These are phyloP conservation scores for Metschnikowia corniflorae DNA, from an alignment of 805 yeast genomes.

Conservation along the genomic window DNA sequence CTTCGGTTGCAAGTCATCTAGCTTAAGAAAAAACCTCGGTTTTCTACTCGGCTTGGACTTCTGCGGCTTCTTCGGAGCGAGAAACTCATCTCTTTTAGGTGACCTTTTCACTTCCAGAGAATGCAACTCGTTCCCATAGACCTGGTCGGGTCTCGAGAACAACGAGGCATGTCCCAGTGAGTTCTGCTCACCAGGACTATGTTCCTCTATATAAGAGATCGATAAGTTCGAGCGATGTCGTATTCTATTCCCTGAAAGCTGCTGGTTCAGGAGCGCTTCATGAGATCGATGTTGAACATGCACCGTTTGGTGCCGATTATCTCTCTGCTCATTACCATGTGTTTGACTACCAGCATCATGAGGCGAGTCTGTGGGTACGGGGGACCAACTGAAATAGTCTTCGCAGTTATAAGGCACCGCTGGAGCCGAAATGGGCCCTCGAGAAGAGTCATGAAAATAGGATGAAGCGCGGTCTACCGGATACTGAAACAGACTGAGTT, in stretches of 20 bases:
- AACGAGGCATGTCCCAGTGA: too few relatives aligned
- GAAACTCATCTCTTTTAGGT: neutral
- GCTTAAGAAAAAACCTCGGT: slow-evolving; percentile 27
- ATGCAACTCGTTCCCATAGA: neutral
- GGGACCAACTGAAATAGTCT: slow-evolving; percentile 13
- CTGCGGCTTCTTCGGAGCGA: neutral
- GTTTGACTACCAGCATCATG: too few relatives aligned
- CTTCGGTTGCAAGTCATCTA: slow-evolving; percentile 20
- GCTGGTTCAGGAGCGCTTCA: too few relatives aligned
- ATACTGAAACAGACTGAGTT: neutral
- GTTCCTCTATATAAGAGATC: slow-evolving; percentile 9
- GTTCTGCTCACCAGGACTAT: slow-evolving; percentile 1
- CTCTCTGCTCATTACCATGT: neutral
- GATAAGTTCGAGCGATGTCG: slow-evolving; percentile 14
- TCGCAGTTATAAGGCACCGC: slow-evolving; percentile 12
- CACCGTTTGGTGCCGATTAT: slow-evolving; percentile 1
- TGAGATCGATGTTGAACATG: too few relatives aligned
- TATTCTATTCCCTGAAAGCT: slow-evolving; percentile 5
- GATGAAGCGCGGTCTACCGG: neutral
- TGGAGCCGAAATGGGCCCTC: slow-evolving; percentile 16
- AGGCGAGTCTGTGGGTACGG: neutral
- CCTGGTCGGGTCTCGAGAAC: slow-evolving; percentile 2
- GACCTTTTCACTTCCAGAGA: neutral
- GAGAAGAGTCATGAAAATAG: slow-evolving; percentile 2
- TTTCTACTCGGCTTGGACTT: slow-evolving; percentile 13